Evolutionary conservation across 2,329 filamentous ascomycete species (phyloP), one percentile per base, ranked within the genome.

Genomic region (Ustilaginoidea virens): DNA sequence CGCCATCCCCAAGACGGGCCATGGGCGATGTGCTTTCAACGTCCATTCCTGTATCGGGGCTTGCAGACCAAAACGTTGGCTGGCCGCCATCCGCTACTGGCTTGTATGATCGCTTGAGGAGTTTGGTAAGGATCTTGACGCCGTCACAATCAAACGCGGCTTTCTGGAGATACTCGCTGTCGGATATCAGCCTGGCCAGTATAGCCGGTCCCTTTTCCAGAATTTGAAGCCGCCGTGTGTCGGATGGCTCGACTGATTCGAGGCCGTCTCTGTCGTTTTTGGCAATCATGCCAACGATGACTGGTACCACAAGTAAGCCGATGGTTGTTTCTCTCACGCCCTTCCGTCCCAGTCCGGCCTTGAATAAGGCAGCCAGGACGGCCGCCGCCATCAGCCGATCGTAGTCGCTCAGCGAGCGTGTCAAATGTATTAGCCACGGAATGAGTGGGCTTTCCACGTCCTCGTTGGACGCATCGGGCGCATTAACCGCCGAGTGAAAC

Each of bases 91-190:
- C 39, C 2, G 55, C 40, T 1, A 63, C 51, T 1, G 61, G 56
- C 12, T 61, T 56, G 36, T 70, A 72, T 6, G 63, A 59, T 11
- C 55, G 54, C 36, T 63, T 65, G 5, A 73, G 45, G 9, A 70
- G 51, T 29, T 55, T 61, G 31, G 54, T 56, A 18, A 67, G 44
- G 2, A 53, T 49, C 38, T 57, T 58, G 27, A 66, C 52, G 1
- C 58, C 63, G 16, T 58, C 52, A 32, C 61, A 63, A 35, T 94
- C 81, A 24, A 76, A 77, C 1, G 85, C 83, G 21, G 82, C 75
- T 42, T 76, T 80, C 51, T 96, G 87, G 30, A 96, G 62, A 33
- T 70, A 66, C 35, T 79, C 72, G 47, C 76, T 83, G 43, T 90
- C 81, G 16, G 74, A 72, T 12, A 93, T 73, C 22, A 96, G 61